phyloP scores from a whole-genome alignment of 768 basidiomycete species.

The Panellus pusillus region DNA sequence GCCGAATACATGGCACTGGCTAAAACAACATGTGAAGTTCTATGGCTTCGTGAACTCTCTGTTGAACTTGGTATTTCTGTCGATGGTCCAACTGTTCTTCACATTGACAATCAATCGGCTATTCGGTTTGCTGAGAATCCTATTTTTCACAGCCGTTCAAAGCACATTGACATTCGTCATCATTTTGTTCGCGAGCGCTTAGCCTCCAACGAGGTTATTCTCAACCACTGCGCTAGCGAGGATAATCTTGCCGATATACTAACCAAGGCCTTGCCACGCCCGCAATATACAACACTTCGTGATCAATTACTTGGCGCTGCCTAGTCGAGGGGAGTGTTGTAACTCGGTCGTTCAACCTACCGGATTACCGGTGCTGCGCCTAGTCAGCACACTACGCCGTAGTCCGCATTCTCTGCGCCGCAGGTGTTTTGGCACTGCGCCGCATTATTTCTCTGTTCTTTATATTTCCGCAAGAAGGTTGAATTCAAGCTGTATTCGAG shows the following conservation, averaged over 20 bases:
- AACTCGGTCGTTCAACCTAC: too few species aligned
- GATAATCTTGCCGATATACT: conserved; percentile 1
- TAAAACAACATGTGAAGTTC: background rate
- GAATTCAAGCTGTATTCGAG: conserved; percentile 76
- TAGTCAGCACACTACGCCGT: too few species aligned
- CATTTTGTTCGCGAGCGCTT: background rate
- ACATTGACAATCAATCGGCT: background rate
- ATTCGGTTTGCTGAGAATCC: background rate
- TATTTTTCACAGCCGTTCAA: background rate
- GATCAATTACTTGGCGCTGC: too few species aligned
- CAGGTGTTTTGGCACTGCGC: too few species aligned
- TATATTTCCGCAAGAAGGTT: conserved; percentile 91
- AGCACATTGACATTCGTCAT: background rate
- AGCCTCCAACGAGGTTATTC: background rate
- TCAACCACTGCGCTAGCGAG: conserved; percentile 5
- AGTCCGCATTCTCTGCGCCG: too few species aligned
- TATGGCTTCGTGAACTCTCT: background rate
- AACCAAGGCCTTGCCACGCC: background rate
- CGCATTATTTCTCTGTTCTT: too few species aligned
- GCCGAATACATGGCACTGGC: background rate
- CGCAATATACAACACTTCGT: too few species aligned
- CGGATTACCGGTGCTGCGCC: too few species aligned
- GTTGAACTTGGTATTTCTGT: background rate
- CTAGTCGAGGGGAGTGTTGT: too few species aligned
- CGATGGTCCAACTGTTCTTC: background rate